Conservation (phyloP, 495 filamentous ascomycete genomes). For the Neurospora sp. region DNA sequence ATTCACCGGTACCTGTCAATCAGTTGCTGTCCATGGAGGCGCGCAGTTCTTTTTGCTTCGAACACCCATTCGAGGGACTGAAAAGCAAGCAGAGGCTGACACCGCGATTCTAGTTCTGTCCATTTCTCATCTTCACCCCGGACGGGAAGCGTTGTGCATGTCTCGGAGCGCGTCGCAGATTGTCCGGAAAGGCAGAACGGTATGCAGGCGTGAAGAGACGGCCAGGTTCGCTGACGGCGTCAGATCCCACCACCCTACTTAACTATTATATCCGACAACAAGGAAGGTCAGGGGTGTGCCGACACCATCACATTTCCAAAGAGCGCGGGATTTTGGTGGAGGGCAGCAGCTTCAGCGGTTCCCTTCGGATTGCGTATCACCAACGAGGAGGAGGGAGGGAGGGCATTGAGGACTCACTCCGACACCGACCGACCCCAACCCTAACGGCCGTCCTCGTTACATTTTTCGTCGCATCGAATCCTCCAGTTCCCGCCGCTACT, state of each 20-base stretch:
- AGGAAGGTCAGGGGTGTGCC: neutral
- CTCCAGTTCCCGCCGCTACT: neutral
- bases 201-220: neutral
- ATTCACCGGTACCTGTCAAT: neutral
- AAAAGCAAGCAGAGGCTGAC: neutral
- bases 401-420: constrained; percentile 7
- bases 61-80: neutral
- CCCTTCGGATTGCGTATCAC: neutral
- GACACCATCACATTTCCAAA: neutral
- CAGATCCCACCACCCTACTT: neutral
- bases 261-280: neutral
- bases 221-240: neutral
- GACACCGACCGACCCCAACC: constrained; percentile 14
- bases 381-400: neutral
- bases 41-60: neutral
- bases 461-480: neutral
- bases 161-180: neutral
- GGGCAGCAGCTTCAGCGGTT: neutral
- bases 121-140: neutral
- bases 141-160: neutral
- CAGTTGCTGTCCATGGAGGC: neutral
- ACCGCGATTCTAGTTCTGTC: neutral
- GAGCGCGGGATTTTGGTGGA: neutral
- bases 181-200: neutral
- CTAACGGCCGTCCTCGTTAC: constrained; percentile 11